Evolutionary conservation across 768 basidiomycete species (phyloP), one percentile per base, ranked within the genome.

Genomic region (Pleurotus giganteus): DNA sequence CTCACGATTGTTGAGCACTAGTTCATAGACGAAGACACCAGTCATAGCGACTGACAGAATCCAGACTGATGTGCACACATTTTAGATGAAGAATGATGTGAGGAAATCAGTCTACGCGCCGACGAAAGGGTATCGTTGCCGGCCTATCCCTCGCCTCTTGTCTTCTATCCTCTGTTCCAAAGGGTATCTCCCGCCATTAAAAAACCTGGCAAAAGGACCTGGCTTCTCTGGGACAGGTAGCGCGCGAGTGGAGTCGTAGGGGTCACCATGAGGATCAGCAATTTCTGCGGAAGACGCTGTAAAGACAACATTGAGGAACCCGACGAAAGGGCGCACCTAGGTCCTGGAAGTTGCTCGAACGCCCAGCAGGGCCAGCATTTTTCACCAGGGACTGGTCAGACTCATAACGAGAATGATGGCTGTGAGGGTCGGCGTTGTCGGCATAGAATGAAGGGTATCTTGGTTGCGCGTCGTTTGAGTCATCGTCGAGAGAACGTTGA

Each of bases 151-250:
- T 27, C 88, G 79, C 65, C 82, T 88, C 76, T 96, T 96, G 64
- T 91, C 79, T 64, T 94, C 89, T 64, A 97, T 94, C 46, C 88
- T 81, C 63, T 95, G 88, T 57, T 89, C 82, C 27, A 89, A 36
- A 4, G 88, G 87, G 55, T 86, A 85, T 55, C 71, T 76, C 8
- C 77, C 81, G 31, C 62, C 62, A 11, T 73, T 71, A n/a, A 85
- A 54, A 31, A 84, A 73, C 44, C 63, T 70, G 7, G 63, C 63
- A 3, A 83, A 69, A 3, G 75, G 70, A 2, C 65, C 68, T 1
- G 65, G 66, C 58, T 81, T 81, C 59, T 78, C 77, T n/a, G 65
- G 57, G 13, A 65, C 53, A 7, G 62, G 43, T 6, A 65, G 68
- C 46, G 65, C 57, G 9, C 59, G 55, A 3, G 60, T 58, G 13